These are phyloP conservation scores for Juglanconis oblonga DNA, from an alignment of 2,329 filamentous ascomycete genomes.

Conservation along the genomic window DNA sequence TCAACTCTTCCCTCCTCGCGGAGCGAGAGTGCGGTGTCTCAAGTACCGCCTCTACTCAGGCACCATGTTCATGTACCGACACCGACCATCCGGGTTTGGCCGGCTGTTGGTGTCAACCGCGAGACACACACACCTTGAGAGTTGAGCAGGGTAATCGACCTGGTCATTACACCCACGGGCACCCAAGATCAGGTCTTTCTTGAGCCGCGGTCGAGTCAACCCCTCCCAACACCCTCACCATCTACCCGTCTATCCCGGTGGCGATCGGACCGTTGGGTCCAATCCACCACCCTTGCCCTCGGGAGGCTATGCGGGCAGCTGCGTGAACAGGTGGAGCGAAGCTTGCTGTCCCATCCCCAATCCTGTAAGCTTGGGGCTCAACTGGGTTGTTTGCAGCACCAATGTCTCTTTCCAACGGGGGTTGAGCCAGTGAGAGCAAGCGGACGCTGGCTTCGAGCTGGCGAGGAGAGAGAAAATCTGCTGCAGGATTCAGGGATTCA, in stretches of 20 bases:
- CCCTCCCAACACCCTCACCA: neutral
- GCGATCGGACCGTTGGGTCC: conserved; percentile 6
- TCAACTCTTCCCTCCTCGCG: neutral
- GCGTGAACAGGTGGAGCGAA: conserved; percentile 17
- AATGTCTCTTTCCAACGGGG: neutral
- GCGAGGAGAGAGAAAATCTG: conserved; percentile 1
- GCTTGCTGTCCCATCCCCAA: conserved; percentile 2
- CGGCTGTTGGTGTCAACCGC: neutral
- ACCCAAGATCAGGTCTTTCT: conserved; percentile 1
- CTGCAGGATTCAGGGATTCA: conserved; percentile 1
- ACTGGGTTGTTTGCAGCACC: conserved; percentile 10
- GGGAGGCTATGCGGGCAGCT: conserved; percentile 1
- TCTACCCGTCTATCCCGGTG: neutral
- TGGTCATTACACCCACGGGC: conserved; percentile 8
- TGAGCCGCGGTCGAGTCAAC: neutral
- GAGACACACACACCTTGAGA: neutral
- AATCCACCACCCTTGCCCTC: conserved; percentile 10
- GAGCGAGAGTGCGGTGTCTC: conserved; percentile 8
- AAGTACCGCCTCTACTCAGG: conserved; percentile 8
- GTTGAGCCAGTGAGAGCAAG: neutral
- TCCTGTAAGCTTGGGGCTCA: conserved; percentile 8
- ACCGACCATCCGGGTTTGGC: neutral
- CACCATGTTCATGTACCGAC: conserved; percentile 9
- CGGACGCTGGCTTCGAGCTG: neutral
- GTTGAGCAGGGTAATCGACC: neutral